Evolutionary conservation across 306 rosid genomes (phyloP), one percentile per base, ranked within the genome.

Genomic region (Corylus americana): DNA sequence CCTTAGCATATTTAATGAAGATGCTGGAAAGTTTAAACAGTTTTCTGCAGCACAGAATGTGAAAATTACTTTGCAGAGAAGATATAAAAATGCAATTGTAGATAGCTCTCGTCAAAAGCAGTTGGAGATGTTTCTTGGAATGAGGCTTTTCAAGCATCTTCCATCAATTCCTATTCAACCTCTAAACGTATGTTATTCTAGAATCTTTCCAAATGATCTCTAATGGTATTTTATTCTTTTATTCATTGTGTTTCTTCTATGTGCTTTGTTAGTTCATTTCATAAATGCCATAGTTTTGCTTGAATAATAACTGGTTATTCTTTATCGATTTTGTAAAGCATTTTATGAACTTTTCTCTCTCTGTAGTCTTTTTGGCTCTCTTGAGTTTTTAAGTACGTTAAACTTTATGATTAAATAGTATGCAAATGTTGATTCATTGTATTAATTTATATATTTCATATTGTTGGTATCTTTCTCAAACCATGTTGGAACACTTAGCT

Each of bases 21-120:
- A 96, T 69, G 80, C 95, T 50, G 99, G 98, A 71, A 96, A 90
- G 79, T 96, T 91, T 81, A 96, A 91, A 84, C 99, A 91, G 83
- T 96, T 96, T 82, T 90, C 97, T 70, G 98, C 90, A 31, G 99
- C 98, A 45, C 99, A 96, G 81, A 96, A 96, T 89, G 72, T 96
- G 93, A 91, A 89, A 89, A 93, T 96, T 85, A 96, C 98, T 77
- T 77, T 93, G 88, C 99, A 90, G 90, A 91, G 99, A 78, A 88
- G 99, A 86, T 96, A 91, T 78, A 88, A 93, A 87, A 96, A 96
- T 93, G 94, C 93, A 31, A 45, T 96, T 69, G 99, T 93, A 74
- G 99, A 96, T 82, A 96, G 98, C 83, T 91, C 97, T 84, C 98
- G 99, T 78, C 99, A 96, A 88, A 96, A 91, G 94, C 97, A 93